These are phyloP conservation scores for Sporothrix humicola DNA, from an alignment of 2,329 filamentous ascomycete species.

Conservation along the genomic window DNA sequence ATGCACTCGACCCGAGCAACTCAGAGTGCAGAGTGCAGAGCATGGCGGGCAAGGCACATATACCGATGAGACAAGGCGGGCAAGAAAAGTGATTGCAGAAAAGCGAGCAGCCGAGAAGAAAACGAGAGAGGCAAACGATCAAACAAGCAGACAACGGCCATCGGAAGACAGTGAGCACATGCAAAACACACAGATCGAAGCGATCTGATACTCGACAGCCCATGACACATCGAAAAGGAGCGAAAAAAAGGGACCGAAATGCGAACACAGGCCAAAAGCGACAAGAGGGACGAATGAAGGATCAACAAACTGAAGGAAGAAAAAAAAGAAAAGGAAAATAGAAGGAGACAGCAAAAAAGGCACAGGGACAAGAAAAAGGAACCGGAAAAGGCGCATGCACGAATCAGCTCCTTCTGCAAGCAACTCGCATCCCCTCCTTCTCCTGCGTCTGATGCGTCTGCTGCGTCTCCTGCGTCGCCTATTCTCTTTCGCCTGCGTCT, in stretches of 20 bases:
- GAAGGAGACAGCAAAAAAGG: neutral
- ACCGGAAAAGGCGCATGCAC: constrained; percentile 30
- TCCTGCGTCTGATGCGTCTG: constrained; percentile 32
- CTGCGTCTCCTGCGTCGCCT: constrained; percentile 25
- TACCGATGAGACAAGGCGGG: neutral
- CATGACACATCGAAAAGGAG: neutral
- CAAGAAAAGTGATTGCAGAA: neutral
- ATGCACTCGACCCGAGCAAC: neutral
- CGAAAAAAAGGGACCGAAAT: neutral
- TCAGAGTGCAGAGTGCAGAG: neutral
- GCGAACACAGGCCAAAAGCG: neutral
- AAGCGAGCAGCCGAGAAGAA: neutral
- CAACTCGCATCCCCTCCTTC: constrained; percentile 30
- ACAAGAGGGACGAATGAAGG: neutral
- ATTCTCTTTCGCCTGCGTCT: constrained; percentile 30
- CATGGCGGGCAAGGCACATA: neutral
- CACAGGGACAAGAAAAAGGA: neutral
- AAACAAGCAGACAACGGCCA: neutral
- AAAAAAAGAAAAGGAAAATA: constrained; percentile 4
- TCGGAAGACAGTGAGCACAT: neutral
- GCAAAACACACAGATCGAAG: constrained; percentile 11
- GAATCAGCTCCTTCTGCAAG: constrained; percentile 31
- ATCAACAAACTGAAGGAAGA: neutral
- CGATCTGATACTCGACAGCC: neutral
- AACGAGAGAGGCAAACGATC: neutral